phyloP scores from a whole-genome alignment of 805 yeast species.

The Candida endomychidarum region DNA sequence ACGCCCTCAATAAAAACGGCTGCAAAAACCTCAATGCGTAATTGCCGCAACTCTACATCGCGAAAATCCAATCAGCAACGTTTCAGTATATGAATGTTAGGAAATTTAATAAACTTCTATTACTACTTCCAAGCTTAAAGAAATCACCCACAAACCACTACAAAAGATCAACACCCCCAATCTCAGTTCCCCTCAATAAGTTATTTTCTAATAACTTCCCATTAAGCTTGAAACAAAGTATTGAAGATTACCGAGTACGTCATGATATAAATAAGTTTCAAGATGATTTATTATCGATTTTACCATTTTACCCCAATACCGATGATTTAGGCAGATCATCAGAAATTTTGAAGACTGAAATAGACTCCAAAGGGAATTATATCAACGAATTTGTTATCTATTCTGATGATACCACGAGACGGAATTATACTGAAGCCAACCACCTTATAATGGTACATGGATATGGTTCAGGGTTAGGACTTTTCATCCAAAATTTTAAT shows the following conservation, averaged over 20 bases:
- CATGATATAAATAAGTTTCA: slow-evolving; percentile 45
- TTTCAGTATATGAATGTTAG: slow-evolving; percentile 5
- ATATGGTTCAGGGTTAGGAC: slow-evolving; percentile 46
- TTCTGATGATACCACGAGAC: slow-evolving; percentile 24
- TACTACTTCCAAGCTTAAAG: neutral
- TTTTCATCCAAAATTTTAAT: slow-evolving; percentile 41
- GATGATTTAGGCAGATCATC: slow-evolving; percentile 29
- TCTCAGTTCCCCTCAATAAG: slow-evolving; percentile 61
- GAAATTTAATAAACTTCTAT: slow-evolving; percentile 2
- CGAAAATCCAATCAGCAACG: neutral
- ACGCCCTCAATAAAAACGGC: neutral
- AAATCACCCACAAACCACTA: slow-evolving; percentile 23
- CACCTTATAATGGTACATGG: slow-evolving; percentile 47
- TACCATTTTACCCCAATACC: slow-evolving; percentile 47
- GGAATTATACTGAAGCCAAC: slow-evolving; percentile 22
- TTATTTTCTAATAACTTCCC: slow-evolving; percentile 61
- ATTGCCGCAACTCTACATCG: neutral
- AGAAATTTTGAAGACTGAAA: slow-evolving; percentile 31
- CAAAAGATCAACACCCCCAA: slow-evolving; percentile 61
- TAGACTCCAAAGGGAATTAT: slow-evolving; percentile 24
- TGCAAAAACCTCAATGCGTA: neutral
- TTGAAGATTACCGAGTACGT: slow-evolving; percentile 48
- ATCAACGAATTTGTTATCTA: slow-evolving; percentile 45
- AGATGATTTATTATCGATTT: slow-evolving; percentile 40
- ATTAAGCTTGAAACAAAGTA: slow-evolving; percentile 49